Conservation (phyloP, 2,329 filamentous ascomycete species). For the Curvularia hawaiiensis region DNA sequence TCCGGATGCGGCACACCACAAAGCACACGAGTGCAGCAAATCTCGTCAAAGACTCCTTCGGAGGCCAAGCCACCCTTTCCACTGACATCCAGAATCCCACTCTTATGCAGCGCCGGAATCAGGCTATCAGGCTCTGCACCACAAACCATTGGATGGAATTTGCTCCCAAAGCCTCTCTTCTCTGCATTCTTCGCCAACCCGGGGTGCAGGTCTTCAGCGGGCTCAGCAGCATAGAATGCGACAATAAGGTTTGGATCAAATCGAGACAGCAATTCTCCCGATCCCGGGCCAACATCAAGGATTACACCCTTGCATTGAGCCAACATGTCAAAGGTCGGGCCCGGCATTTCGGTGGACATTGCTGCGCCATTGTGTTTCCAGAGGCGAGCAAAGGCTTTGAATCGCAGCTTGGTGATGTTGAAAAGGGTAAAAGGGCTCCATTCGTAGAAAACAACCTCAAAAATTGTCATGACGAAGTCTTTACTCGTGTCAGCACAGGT, state of each 20-base stretch:
- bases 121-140: constrained; percentile 55
- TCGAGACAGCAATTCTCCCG: constrained; percentile 55
- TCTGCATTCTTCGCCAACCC: constrained; percentile 50
- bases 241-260: constrained; percentile 52
- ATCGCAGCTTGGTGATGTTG: constrained; percentile 37
- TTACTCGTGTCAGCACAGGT: background rate
- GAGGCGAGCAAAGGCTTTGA: constrained; percentile 43
- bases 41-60: constrained; percentile 58
- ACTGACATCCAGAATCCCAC: constrained; percentile 45
- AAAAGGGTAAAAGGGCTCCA: constrained; percentile 35
- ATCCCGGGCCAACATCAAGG: constrained; percentile 56
- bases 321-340: constrained; percentile 36
- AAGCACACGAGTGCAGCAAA: constrained; percentile 60
- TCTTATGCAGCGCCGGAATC: constrained; percentile 51
- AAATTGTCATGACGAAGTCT: constrained; percentile 45
- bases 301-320: constrained; percentile 37
- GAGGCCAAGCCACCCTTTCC: constrained; percentile 29
- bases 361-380: constrained; percentile 44
- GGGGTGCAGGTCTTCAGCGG: constrained; percentile 54
- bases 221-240: constrained; percentile 61
- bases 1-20: constrained; percentile 59
- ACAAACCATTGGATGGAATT: constrained; percentile 57
- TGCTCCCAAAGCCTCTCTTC: constrained; percentile 50
- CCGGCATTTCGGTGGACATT: constrained; percentile 47
- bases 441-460: constrained; percentile 39